Percentiles rank a stretch among this genome's conserved stretches.
Conservation (phyloP, 441 rosid species). For the Daphne laureola region DNA sequence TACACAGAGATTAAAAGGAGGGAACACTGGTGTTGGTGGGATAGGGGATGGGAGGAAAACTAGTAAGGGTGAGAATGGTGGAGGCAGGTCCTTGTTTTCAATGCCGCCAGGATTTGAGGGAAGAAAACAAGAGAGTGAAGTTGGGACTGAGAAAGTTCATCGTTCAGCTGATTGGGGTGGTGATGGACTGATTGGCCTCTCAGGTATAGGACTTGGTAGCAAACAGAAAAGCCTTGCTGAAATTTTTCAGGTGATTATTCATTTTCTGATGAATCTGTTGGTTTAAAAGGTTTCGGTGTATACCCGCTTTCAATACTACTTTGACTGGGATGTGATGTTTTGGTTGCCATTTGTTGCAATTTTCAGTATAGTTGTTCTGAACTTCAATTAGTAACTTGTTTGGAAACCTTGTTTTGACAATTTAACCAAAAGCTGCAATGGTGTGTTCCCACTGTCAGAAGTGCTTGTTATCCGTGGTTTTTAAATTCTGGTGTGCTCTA, state of each 20-base stretch:
- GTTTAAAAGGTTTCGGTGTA: background rate
- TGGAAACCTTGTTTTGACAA: no score
- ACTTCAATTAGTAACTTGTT: no score
- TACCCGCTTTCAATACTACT: no score
- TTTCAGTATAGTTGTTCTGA: no score
- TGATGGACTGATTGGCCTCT: slow-evolving; percentile 83
- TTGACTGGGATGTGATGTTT: no score
- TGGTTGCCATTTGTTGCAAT: no score
- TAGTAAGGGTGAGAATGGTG: slow-evolving; percentile 35
- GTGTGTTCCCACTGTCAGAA: no score
- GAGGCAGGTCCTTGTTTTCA: slow-evolving; percentile 48
- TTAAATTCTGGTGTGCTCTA: no score
- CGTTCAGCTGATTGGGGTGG: slow-evolving; percentile 69
- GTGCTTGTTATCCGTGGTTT: no score
- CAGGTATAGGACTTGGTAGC: slow-evolving; percentile 62
- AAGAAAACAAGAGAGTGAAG: slow-evolving; percentile 46
- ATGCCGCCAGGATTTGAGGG: slow-evolving; percentile 87
- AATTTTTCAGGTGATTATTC: slow-evolving; percentile 63
- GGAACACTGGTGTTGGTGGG: slow-evolving; percentile 50
- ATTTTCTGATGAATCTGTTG: background rate
- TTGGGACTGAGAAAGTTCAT: slow-evolving; percentile 29
- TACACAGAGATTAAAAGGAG: slow-evolving; percentile 78
- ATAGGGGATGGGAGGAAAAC: slow-evolving; percentile 78
- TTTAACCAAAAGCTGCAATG: no score
- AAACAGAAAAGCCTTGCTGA: slow-evolving; percentile 83